Base-by-base conservation (phyloP, 2,329 filamentous ascomycete species). In the Verticillium dahliae region DNA sequence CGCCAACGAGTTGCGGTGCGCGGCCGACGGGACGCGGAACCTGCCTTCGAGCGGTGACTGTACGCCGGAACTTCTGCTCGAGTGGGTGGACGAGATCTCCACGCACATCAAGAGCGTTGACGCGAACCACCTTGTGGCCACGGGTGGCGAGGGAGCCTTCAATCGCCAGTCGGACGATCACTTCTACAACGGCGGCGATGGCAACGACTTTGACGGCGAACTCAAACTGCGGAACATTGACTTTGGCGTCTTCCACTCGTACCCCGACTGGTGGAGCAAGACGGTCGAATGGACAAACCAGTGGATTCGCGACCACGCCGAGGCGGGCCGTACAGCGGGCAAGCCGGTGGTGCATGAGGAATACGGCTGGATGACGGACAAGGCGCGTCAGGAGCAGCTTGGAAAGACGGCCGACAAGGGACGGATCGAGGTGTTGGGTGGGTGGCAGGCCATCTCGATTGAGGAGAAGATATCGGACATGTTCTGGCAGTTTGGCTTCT, bases 81-180 rank as follows among this genome's bases (percentile, higher is more conserved):
- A 66, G 0, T 85, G 82, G 82, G 77, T 80, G 56, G 75, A 77
- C 52, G 81, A 85, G 68, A 83, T 85, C 75, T 82, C 79, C 70
- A 74, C 77, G 0, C 84, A 78, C 66, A 75, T 85, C 73, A 85
- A 85, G 71, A 72, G 69, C 13, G 66, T 85, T 3, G 83, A 85
- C 68, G 63, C 71, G 0, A 70, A 81, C 63, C 82, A 85, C 68
- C 74, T 85, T 10, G 81, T 85, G 5, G 84, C 82, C 10, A 81
- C 77, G 65, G 83, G 83, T 52, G 81, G 80, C 27, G 82, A 89
- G 71, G 86, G 87, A 7, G 85, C 80, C 52, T 85, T 85, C 72
- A 80, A 81, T 67, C 63, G 71, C 7, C 66, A 67, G 3, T 75
- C 72, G 5, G 72, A 74, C 33, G 79, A 81, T 67, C 78, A 76